phyloP scores from a whole-genome alignment of 1,284 basidiomycete species.

The Leccinum colubrinum region DNA sequence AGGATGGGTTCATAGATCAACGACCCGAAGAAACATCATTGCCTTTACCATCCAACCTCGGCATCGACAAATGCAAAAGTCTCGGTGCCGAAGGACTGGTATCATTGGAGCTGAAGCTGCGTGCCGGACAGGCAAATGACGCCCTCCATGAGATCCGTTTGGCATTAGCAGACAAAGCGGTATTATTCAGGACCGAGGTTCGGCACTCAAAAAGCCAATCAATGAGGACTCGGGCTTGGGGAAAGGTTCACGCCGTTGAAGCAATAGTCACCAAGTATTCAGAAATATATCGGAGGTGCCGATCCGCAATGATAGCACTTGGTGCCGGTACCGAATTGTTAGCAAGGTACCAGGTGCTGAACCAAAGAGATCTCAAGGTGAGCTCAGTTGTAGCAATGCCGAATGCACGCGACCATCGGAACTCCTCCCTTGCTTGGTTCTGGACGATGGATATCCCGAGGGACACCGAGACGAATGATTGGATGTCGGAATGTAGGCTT shows the following conservation, averaged over 20 bases:
- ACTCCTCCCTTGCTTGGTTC: not conserved
- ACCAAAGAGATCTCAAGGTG: not conserved
- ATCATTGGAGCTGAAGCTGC: not conserved
- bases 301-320: not conserved
- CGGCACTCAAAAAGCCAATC: not conserved
- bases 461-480: not conserved
- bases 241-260: not conserved
- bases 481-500: conserved; percentile 4
- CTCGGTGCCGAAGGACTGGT: not conserved
- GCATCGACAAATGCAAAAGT: not conserved
- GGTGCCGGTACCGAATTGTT: not conserved
- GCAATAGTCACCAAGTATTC: not conserved
- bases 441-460: not conserved
- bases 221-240: not conserved
- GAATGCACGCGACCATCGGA: not conserved
- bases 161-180: not conserved
- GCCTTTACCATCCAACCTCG: not conserved
- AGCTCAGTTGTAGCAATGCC: not conserved
- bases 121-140: not conserved
- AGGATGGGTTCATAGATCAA: not conserved
- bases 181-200: not conserved
- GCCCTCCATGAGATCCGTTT: not conserved
- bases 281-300: not conserved
- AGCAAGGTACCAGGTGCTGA: not conserved
- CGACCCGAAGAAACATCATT: not conserved